A percentile compares a stretch with the other conserved stretches of the same genome.
These are phyloP conservation scores for Quercus berberidifolia DNA, from an alignment of 306 rosid species.

Conservation along the genomic window DNA sequence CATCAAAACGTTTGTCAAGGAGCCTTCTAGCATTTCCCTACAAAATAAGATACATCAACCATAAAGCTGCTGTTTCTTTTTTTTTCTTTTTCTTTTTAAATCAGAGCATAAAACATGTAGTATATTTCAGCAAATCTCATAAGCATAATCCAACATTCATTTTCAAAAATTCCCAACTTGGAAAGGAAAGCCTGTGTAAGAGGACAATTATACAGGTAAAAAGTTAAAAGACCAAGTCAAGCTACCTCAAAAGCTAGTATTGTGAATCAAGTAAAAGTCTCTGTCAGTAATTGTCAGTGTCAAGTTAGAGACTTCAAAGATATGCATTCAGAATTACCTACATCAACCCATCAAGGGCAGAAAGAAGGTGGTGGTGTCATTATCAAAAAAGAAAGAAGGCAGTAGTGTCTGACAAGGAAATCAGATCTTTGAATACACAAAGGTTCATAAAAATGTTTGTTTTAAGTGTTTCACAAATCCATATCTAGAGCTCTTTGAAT, in stretches of 20 bases:
- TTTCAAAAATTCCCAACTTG: neutral
- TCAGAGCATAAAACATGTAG: neutral
- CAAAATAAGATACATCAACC: constrained; percentile 6
- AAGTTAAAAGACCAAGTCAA: neutral
- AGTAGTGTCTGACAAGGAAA: constrained; percentile 2
- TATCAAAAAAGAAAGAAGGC: neutral
- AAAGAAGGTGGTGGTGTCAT: neutral
- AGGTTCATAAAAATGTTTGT: neutral
- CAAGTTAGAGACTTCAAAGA: neutral
- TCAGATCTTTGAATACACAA: neutral
- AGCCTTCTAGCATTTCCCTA: constrained; percentile 94
- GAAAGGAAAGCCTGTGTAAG: neutral
- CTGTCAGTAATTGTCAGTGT: neutral
- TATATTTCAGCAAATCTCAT: neutral
- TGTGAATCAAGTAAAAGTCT: too few species aligned
- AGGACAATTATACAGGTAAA: neutral
- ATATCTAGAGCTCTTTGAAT: neutral
- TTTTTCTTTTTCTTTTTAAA: neutral
- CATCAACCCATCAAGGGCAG: neutral
- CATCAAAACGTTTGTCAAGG: constrained; percentile 84
- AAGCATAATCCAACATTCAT: neutral
- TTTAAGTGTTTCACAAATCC: neutral
- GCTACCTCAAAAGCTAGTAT: neutral
- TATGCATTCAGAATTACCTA: neutral
- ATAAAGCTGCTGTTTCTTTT: neutral